Evolutionary conservation across 345 rosid species (phyloP).

Genomic region (Salix brachista): DNA sequence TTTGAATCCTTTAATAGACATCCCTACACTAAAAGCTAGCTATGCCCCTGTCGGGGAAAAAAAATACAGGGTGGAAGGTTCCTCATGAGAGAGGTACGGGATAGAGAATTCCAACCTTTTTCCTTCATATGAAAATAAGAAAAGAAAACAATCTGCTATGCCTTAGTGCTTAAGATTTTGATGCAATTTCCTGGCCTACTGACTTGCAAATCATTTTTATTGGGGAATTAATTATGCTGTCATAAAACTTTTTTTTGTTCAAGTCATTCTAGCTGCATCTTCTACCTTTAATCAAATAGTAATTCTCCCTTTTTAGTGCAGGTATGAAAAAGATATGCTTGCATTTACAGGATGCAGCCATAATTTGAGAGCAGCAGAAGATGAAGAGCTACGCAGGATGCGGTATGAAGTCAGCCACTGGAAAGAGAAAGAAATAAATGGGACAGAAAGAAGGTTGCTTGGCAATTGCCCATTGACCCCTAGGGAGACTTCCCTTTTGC

Average conservation of each 20-base stretch:
- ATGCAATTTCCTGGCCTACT: background rate
- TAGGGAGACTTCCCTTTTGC: slow-evolving; percentile 83
- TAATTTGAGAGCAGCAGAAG: slow-evolving; percentile 73
- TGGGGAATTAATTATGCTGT: background rate
- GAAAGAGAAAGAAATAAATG: slow-evolving; percentile 94
- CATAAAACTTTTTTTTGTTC: background rate
- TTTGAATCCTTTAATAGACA: too few relatives aligned
- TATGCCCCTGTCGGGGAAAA: too few relatives aligned
- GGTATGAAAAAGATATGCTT: slow-evolving; percentile 98
- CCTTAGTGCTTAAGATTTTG: background rate
- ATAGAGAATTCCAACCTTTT: background rate
- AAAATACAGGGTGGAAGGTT: too few relatives aligned
- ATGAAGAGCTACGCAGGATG: slow-evolving; percentile 71
- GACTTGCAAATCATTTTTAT: background rate
- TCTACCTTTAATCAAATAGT: background rate
- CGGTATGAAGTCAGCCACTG: slow-evolving; percentile 80
- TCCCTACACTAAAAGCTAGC: too few relatives aligned
- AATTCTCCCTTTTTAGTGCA: slow-evolving; percentile 19
- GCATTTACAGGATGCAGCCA: slow-evolving; percentile 98
- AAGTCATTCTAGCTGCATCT: background rate
- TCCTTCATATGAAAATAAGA: too few relatives aligned
- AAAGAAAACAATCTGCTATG: background rate
- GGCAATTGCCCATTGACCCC: slow-evolving; percentile 96
- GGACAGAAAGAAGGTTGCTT: slow-evolving; percentile 78
- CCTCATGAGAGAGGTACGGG: too few relatives aligned